A percentile compares a stretch with the other conserved stretches of the same genome.
Conservation (phyloP, 2,329 filamentous ascomycete genomes). For the Dactylellina haptotyla region DNA sequence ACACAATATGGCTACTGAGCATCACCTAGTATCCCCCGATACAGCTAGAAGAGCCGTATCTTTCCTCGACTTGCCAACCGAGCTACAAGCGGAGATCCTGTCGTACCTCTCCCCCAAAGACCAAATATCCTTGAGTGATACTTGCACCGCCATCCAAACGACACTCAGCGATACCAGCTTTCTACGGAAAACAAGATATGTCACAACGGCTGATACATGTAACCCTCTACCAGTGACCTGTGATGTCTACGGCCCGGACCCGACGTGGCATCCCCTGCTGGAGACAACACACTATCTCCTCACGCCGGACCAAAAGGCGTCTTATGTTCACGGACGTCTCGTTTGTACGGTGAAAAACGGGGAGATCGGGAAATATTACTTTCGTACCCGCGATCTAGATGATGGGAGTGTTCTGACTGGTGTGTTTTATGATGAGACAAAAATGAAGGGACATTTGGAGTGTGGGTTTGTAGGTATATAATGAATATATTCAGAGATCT, state of each 20-base stretch:
- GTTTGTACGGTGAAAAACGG: not conserved
- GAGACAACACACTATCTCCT: not conserved
- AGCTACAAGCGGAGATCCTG: conserved; percentile 29
- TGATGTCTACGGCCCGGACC: too few species aligned
- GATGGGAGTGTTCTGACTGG: not conserved
- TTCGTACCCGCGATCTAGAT: not conserved
- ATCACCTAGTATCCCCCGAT: not conserved
- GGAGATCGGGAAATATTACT: not conserved
- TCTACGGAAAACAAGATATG: not conserved
- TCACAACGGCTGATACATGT: not conserved
- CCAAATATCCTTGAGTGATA: conserved; percentile 3
- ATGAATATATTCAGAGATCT: too few species aligned
- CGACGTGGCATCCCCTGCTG: not conserved
- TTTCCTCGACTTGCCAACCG: conserved; percentile 18
- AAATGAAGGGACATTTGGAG: too few species aligned
- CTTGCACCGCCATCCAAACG: not conserved
- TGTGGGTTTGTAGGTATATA: too few species aligned
- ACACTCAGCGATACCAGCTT: not conserved
- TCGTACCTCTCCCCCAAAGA: conserved; percentile 5
- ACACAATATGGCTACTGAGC: not conserved
- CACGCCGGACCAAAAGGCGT: not conserved
- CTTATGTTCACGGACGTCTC: not conserved
- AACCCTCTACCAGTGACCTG: too few species aligned
- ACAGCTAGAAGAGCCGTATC: too few species aligned
- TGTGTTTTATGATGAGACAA: not conserved